A percentile compares a stretch with the other conserved stretches of the same genome.
phyloP scores from a whole-genome alignment of 257 asterid genomes.

The Solanum megistacrolobum region DNA sequence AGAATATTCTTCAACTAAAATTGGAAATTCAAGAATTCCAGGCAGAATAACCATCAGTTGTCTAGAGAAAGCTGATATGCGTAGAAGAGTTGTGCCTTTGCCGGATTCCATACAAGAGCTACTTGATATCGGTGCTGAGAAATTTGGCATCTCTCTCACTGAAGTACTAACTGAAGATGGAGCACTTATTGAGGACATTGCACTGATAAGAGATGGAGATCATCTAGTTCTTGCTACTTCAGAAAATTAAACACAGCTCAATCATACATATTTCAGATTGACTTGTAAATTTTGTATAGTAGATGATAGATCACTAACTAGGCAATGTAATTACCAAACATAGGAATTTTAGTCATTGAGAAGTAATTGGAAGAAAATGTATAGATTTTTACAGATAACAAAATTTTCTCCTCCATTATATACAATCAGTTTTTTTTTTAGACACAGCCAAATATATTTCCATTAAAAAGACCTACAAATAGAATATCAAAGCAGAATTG shows the following conservation, averaged over 20 bases:
- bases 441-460: neutral
- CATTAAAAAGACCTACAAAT: neutral
- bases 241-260: neutral
- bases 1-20: constrained; percentile 10
- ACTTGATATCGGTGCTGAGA: constrained; percentile 45
- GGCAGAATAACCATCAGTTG: constrained; percentile 44
- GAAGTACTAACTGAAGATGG: constrained; percentile 43
- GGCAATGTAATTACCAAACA: neutral
- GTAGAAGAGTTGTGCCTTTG: constrained; percentile 33
- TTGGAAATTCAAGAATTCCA: neutral
- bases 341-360: neutral
- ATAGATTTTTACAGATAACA: neutral
- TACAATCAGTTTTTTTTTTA: neutral
- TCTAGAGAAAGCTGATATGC: constrained; percentile 24
- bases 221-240: constrained; percentile 36
- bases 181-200: constrained; percentile 44
- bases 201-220: constrained; percentile 62
- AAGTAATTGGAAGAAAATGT: neutral
- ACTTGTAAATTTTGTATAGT: neutral
- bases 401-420: neutral
- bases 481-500: neutral
- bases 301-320: neutral
- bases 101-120: constrained; percentile 47
- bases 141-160: constrained; percentile 34
- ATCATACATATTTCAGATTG: neutral